phyloP scores from a whole-genome alignment of 1,139 yeast genomes.

The Citeromyces siamensis region DNA sequence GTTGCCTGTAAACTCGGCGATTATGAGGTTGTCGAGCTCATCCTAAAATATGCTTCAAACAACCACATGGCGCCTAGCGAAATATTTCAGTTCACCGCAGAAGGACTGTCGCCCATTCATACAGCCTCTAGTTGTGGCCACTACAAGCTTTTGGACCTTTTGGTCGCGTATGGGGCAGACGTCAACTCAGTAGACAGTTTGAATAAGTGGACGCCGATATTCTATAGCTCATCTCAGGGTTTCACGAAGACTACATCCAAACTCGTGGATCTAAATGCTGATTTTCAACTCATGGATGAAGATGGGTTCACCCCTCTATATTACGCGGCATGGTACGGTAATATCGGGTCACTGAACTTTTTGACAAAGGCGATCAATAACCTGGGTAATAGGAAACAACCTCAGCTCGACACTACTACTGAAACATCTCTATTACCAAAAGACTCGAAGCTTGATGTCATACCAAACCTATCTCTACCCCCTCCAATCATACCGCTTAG shows the following conservation, averaged over 20 bases:
- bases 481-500: conserved; percentile 93
- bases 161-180: conserved; percentile 65
- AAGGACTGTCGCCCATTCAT: conserved; percentile 82
- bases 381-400: conserved; percentile 4
- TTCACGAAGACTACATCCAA: conserved; percentile 60
- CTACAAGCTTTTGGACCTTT: conserved; percentile 47
- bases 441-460: conserved; percentile 43
- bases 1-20: conserved; percentile 86
- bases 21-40: conserved; percentile 51
- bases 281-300: conserved; percentile 63
- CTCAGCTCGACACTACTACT: neutral
- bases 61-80: conserved; percentile 18
- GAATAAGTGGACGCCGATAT: conserved; percentile 89
- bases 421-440: conserved; percentile 5
- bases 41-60: conserved; percentile 22
- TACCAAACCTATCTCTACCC: conserved; percentile 85
- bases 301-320: conserved; percentile 76
- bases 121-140: conserved; percentile 84
- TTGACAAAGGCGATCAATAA: conserved; percentile 25
- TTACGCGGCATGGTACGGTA: conserved; percentile 93
- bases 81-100: conserved; percentile 53
- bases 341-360: conserved; percentile 63
- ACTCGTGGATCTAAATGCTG: conserved; percentile 63
- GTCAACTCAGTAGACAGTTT: conserved; percentile 73
- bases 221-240: conserved; percentile 85